Evolutionary conservation across 1,139 yeast genomes (phyloP).

Genomic region (Dujonia santamariae): DNA sequence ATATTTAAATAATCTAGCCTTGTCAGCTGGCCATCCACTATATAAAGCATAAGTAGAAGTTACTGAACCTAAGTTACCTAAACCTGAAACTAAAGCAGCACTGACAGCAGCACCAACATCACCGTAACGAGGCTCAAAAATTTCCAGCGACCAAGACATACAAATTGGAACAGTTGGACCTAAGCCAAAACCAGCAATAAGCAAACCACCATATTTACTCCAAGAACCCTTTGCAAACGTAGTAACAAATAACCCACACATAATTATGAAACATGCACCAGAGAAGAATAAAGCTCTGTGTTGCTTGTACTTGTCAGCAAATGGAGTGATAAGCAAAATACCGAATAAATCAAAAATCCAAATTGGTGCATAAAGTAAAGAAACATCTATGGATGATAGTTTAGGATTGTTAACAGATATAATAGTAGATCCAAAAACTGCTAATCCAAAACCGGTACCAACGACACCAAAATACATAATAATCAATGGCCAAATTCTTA

Average conservation of each 20-base stretch:
- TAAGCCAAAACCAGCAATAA: slow-evolving; percentile 80
- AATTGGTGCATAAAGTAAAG: slow-evolving; percentile 81
- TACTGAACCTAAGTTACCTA: slow-evolving; percentile 84
- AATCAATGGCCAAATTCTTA: slow-evolving; percentile 74
- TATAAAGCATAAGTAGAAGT: slow-evolving; percentile 83
- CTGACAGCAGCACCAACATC: slow-evolving; percentile 85
- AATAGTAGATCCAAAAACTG: slow-evolving; percentile 84
- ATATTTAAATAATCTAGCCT: slow-evolving; percentile 54
- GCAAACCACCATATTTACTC: slow-evolving; percentile 76
- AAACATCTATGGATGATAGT: slow-evolving; percentile 65
- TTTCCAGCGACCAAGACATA: slow-evolving; percentile 85
- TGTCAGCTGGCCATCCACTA: slow-evolving; percentile 84
- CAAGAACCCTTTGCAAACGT: slow-evolving; percentile 74
- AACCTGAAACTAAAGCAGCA: slow-evolving; percentile 78
- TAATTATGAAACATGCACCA: slow-evolving; percentile 61
- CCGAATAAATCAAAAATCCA: slow-evolving; percentile 88
- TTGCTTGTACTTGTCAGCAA: slow-evolving; percentile 66
- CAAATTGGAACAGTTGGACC: slow-evolving; percentile 90
- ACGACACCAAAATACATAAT: slow-evolving; percentile 93
- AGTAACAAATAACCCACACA: slow-evolving; percentile 70
- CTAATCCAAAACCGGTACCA: slow-evolving; percentile 83
- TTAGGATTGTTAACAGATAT: slow-evolving; percentile 62
- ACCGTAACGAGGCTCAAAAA: slow-evolving; percentile 68
- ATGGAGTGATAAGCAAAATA: slow-evolving; percentile 70
- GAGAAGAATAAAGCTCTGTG: slow-evolving; percentile 62